Evolutionary conservation across 2,329 filamentous ascomycete species (phyloP).

Genomic region (Ceratocystis harringtonii): DNA sequence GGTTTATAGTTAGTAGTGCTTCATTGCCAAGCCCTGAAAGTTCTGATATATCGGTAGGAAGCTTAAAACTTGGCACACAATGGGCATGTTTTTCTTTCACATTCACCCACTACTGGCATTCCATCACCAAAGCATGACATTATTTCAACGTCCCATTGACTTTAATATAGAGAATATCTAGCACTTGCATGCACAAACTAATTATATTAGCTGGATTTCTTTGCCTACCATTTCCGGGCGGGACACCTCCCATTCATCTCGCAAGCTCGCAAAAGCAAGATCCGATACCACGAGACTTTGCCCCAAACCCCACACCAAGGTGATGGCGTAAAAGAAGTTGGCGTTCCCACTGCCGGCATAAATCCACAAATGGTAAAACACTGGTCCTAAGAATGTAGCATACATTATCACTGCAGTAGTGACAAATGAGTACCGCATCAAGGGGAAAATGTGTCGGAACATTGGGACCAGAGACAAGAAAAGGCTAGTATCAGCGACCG

Average conservation of each 20-base stretch:
- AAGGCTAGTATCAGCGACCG: slow-evolving; percentile 74
- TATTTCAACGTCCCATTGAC: not conserved
- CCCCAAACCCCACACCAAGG: slow-evolving; percentile 90
- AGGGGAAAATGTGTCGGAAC: slow-evolving; percentile 79
- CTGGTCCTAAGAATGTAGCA: slow-evolving; percentile 73
- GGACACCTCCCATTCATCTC: slow-evolving; percentile 90
- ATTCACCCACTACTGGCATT: not conserved
- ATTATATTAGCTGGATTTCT: slow-evolving; percentile 68
- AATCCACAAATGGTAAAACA: slow-evolving; percentile 95
- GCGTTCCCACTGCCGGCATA: slow-evolving; percentile 96
- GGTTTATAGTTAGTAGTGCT: too few species aligned
- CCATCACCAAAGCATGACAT: not conserved
- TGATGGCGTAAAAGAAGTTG: slow-evolving; percentile 99
- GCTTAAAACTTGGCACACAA: not conserved
- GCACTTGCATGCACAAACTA: not conserved
- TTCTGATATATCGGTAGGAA: too few species aligned
- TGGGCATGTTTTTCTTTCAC: not conserved
- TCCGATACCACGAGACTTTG: slow-evolving; percentile 79
- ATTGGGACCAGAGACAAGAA: slow-evolving; percentile 73
- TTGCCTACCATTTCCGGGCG: slow-evolving; percentile 80
- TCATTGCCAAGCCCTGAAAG: too few species aligned
- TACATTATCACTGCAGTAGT: slow-evolving; percentile 73
- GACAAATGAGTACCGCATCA: slow-evolving; percentile 90
- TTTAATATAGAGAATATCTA: not conserved
- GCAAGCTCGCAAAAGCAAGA: slow-evolving; percentile 68